Conservation (phyloP, 1,284 basidiomycete species). For the Malassezia dermatis region DNA sequence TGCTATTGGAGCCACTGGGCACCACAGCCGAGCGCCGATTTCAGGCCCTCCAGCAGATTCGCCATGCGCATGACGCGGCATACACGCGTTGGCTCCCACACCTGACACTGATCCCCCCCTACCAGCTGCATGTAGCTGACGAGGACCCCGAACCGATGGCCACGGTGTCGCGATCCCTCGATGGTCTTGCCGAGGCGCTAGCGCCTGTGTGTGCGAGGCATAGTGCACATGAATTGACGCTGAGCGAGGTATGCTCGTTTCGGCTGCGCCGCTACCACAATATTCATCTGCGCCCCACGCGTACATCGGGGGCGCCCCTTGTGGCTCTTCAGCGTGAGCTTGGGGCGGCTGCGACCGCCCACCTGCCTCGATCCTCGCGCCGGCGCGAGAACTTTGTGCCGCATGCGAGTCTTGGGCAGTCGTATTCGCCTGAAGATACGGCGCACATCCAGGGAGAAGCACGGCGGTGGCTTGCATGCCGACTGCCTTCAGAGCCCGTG, state of each 20-base stretch:
- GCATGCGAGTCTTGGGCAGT: constrained; percentile 15
- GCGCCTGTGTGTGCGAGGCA: neutral
- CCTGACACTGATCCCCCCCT: constrained; percentile 15
- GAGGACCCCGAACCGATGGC: neutral
- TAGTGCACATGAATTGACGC: neutral
- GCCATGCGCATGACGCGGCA: constrained; percentile 10
- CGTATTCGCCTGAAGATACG: neutral
- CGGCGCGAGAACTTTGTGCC: constrained; percentile 1
- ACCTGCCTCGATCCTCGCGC: neutral
- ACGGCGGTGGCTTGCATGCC: neutral
- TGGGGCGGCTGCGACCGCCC: neutral
- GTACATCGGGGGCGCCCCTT: neutral
- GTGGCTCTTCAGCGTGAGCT: constrained; percentile 5
- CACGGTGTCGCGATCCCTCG: neutral
- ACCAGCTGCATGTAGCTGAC: neutral
- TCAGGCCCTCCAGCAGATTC: constrained; percentile 4
- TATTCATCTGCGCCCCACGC: constrained; percentile 10
- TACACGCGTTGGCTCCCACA: constrained; percentile 17
- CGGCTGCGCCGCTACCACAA: constrained; percentile 8
- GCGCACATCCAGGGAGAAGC: constrained; percentile 2
- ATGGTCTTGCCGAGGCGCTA: neutral
- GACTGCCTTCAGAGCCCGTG: neutral
- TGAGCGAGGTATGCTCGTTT: constrained; percentile 6
- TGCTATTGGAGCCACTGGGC: constrained; percentile 7
- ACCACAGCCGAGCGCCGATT: constrained; percentile 3